These are phyloP conservation scores for Ramularia collo-cygni DNA, from an alignment of 2,329 filamentous ascomycete species.

Conservation along the genomic window DNA sequence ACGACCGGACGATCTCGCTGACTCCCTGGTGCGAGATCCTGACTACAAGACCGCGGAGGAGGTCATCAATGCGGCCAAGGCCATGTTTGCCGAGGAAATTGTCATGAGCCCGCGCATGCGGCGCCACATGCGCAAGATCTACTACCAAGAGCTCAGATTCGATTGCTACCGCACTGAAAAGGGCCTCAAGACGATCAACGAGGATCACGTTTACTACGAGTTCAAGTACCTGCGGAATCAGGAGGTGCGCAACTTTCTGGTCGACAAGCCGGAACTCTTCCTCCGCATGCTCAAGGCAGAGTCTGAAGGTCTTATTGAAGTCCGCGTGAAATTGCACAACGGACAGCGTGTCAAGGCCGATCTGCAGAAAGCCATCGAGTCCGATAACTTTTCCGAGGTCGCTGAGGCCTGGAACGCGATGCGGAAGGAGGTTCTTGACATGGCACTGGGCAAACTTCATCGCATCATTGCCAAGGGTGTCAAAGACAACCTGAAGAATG, in stretches of 20 bases:
- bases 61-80: slow-evolving; percentile 71
- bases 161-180: slow-evolving; percentile 91
- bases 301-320: slow-evolving; percentile 83
- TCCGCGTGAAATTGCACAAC: slow-evolving; percentile 70
- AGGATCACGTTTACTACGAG: slow-evolving; percentile 93
- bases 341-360: slow-evolving; percentile 68
- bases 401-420: slow-evolving; percentile 93
- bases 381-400: slow-evolving; percentile 90
- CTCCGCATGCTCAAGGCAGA: slow-evolving; percentile 97
- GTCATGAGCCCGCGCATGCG: slow-evolving; percentile 82
- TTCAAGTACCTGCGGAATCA: slow-evolving; percentile 95
- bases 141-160: slow-evolving; percentile 75
- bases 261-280: slow-evolving; percentile 79
- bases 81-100: slow-evolving; percentile 87
- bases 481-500: slow-evolving; percentile 87
- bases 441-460: slow-evolving; percentile 75
- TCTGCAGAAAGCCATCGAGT: slow-evolving; percentile 77
- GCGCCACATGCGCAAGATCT: slow-evolving; percentile 74
- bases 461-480: slow-evolving; percentile 81
- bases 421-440: slow-evolving; percentile 74
- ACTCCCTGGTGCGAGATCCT: slow-evolving; percentile 62
- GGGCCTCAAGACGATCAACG: slow-evolving; percentile 85
- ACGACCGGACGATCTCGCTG: slow-evolving; percentile 79
- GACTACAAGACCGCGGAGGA: slow-evolving; percentile 70
- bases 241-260: slow-evolving; percentile 59